Evolutionary conservation across 1,284 basidiomycete genomes (phyloP), one percentile per base, ranked within the genome.

Genomic region (Leccinum subrobustum): DNA sequence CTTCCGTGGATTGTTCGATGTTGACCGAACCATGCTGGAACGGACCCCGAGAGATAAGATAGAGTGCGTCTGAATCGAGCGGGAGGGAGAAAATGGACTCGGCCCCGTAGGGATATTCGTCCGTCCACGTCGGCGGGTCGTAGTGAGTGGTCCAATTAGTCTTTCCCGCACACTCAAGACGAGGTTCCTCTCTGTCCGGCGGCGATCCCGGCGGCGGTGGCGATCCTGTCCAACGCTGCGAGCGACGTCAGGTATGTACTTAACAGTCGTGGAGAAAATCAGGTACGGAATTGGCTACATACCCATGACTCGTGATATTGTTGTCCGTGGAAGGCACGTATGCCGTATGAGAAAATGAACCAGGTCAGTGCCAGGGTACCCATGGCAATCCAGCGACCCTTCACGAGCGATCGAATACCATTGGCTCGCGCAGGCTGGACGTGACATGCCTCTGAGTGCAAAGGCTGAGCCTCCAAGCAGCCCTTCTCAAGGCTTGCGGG

Each of bases 81-180:
- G 78, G 78, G 7, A 81, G 72, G 25, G 75, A 68, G 61, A 82
- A 77, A 1, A 52, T 23, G 6, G 63, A 58, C 59, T 74, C 72
- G 7, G 70, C 72, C 3, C 73, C 74, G 31, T 64, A 56, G 18
- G 65, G 70, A 35, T 64, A 57, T 1, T 63, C 59, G 6, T 29
- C 16, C 1, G 59, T 20, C 74, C 74, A 74, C 4, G 48, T 27
- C 7, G 59, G n/a, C 2, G 74, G 73, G 1, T 54, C 64, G 29
- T 71, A 60, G 54, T 70, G 64, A 20, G 50, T 60, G 7, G 70
- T 71, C 71, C 71, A 75, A 29, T 69, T 69, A 0, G 62, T 55
- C n/a, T 62, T 20, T 20, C 23, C 31, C n/a, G 64, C 58, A n/a
- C 71, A 73, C 29, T 58, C 53, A 14, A 42, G 14, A 16, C 16